Conservation (phyloP, 2,329 filamentous ascomycete species). For the Apiospora rasikravindrae region DNA sequence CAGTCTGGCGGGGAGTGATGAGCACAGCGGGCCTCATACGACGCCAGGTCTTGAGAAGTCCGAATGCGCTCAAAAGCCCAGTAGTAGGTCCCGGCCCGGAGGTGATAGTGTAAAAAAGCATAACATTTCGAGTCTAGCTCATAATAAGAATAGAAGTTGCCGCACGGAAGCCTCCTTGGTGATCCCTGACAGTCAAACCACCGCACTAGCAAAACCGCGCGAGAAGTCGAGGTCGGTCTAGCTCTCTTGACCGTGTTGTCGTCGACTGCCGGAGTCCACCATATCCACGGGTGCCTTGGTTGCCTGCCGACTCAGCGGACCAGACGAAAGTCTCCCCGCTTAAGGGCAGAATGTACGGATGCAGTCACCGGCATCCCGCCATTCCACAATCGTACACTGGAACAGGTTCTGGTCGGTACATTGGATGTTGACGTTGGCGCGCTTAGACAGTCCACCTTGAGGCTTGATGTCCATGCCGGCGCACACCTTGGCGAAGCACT, state of each 20-base stretch:
- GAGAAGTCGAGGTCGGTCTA: background rate
- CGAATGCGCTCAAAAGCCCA: constrained; percentile 17
- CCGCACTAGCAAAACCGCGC: constrained; percentile 1
- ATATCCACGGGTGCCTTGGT: constrained; percentile 2
- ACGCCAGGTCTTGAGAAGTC: constrained; percentile 14
- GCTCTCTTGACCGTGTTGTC: background rate
- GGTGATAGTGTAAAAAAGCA: constrained; percentile 8
- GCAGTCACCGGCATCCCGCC: constrained; percentile 15
- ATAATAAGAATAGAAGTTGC: constrained; percentile 17
- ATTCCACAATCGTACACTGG: constrained; percentile 12
- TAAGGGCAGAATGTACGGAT: constrained; percentile 18
- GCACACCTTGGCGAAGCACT: constrained; percentile 18
- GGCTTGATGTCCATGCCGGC: background rate
- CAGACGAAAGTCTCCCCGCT: background rate
- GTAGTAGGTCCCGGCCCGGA: background rate
- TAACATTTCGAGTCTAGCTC: constrained; percentile 16
- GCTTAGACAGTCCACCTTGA: background rate
- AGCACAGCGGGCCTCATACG: constrained; percentile 16
- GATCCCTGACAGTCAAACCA: background rate
- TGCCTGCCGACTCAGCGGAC: constrained; percentile 12
- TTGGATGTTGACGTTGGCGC: background rate
- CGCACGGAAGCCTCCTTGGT: background rate
- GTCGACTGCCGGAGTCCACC: constrained; percentile 1
- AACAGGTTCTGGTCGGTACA: constrained; percentile 17
- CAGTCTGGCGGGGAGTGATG: constrained; percentile 16